Percentiles rank a stretch among this genome's conserved stretches.
These are phyloP conservation scores for Ophiostoma angusticollis DNA, from an alignment of 2,329 filamentous ascomycete species.

Conservation along the genomic window DNA sequence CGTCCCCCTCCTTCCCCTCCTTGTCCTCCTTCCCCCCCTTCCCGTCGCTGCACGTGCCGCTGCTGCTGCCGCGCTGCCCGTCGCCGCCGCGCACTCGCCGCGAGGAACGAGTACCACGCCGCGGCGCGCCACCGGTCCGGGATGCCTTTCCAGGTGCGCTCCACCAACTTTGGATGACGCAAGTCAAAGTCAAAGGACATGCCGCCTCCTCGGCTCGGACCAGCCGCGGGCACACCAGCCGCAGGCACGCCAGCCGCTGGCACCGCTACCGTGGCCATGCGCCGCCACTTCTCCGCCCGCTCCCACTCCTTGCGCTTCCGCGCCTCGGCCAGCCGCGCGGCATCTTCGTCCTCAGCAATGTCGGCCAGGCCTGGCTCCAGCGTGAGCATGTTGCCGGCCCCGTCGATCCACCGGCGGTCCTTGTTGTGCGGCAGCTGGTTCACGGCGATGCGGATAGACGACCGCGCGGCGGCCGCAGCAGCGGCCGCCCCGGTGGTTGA, in stretches of 20 bases:
- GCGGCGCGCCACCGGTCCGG: slow-evolving; percentile 88
- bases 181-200: slow-evolving; percentile 69
- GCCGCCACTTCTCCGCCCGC: slow-evolving; percentile 54
- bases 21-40: background rate
- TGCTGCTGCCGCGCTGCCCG: slow-evolving; percentile 1
- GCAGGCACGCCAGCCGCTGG: slow-evolving; percentile 40
- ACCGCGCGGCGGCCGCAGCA: slow-evolving; percentile 32
- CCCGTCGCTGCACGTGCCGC: background rate
- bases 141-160: slow-evolving; percentile 94
- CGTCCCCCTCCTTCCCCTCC: background rate
- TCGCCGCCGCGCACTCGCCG: slow-evolving; percentile 51
- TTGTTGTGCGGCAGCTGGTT: slow-evolving; percentile 49
- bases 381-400: slow-evolving; percentile 55
- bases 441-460: slow-evolving; percentile 42
- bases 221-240: slow-evolving; percentile 30
- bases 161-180: slow-evolving; percentile 70
- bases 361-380: slow-evolving; percentile 43
- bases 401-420: slow-evolving; percentile 48
- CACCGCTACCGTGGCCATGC: slow-evolving; percentile 47
- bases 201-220: slow-evolving; percentile 24
- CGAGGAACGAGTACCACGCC: slow-evolving; percentile 90
- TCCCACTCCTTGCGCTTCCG: slow-evolving; percentile 50
- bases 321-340: slow-evolving; percentile 38
- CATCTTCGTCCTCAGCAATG: slow-evolving; percentile 41
- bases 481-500: slow-evolving; percentile 2